Conservation (phyloP, 192 early-diverging fungal genomes). For the Kickxella alabastrina region DNA sequence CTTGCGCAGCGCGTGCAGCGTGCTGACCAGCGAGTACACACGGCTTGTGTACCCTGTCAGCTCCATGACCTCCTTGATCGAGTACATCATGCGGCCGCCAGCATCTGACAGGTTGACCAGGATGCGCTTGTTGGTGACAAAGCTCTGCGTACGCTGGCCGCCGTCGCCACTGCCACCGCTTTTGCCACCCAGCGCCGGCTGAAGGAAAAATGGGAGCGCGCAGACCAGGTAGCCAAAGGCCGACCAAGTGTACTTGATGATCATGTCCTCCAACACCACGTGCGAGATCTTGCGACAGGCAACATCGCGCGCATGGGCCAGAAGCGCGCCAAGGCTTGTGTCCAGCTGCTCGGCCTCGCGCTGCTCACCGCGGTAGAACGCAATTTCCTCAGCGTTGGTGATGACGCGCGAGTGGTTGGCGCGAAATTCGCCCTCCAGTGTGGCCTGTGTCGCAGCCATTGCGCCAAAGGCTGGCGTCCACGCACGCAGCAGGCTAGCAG, state of each 20-base stretch:
- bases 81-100: slow-evolving; percentile 94
- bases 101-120: slow-evolving; percentile 89
- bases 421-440: slow-evolving; percentile 91
- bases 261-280: slow-evolving; percentile 93
- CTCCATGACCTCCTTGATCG: slow-evolving; percentile 89
- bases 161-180: slow-evolving; percentile 12
- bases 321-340: slow-evolving; percentile 66
- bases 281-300: slow-evolving; percentile 80
- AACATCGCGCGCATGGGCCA: slow-evolving; percentile 79
- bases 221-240: slow-evolving; percentile 82
- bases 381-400: slow-evolving; percentile 96
- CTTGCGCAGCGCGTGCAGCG: slow-evolving; percentile 72
- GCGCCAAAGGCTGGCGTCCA: slow-evolving; percentile 94
- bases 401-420: slow-evolving; percentile 91
- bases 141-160: slow-evolving; percentile 68
- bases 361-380: slow-evolving; percentile 80
- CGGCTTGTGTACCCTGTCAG: slow-evolving; percentile 84
- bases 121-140: slow-evolving; percentile 89
- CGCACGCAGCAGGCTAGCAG: slow-evolving; percentile 73
- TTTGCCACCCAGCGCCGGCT: slow-evolving; percentile 31
- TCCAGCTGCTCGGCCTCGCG: slow-evolving; percentile 80
- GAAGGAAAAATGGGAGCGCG: slow-evolving; percentile 84
- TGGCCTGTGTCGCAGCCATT: slow-evolving; percentile 87
- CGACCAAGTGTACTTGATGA: slow-evolving; percentile 96
- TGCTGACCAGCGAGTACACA: slow-evolving; percentile 81